Percentiles rank a stretch among this genome's conserved stretches.
Conservation (phyloP, 129 eudicot genomes). For the Heracleum sosnowskyi region DNA sequence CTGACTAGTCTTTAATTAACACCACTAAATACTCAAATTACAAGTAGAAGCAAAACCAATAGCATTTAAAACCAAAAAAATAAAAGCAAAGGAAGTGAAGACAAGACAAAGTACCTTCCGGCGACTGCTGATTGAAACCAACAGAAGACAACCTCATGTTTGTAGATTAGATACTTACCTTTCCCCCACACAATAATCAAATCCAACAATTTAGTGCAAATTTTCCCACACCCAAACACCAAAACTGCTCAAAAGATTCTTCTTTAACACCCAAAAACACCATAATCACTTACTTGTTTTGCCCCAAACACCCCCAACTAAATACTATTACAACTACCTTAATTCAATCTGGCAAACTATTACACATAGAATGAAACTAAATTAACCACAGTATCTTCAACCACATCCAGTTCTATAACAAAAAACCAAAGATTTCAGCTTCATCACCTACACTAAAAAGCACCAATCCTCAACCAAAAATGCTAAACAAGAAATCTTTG, state of each 20-base stretch:
- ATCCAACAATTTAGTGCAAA: conserved; percentile 25
- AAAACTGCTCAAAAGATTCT: background rate
- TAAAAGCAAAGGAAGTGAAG: conserved; percentile 2
- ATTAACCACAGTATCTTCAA: background rate
- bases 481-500: background rate
- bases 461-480: background rate
- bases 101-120: conserved; percentile 36
- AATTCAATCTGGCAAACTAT: background rate
- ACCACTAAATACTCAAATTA: background rate
- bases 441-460: conserved; percentile 17
- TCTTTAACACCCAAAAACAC: conserved; percentile 10
- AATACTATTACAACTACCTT: conserved; percentile 13
- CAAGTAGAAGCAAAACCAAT: background rate
- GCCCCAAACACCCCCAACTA: conserved; percentile 19
- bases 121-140: conserved; percentile 63
- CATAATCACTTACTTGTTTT: conserved; percentile 9
- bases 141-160: conserved; percentile 54
- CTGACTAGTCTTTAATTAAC: background rate
- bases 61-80: background rate
- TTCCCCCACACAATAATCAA: conserved; percentile 18
- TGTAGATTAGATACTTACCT: conserved; percentile 20
- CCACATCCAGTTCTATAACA: conserved; percentile 27
- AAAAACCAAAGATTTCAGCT: conserved; percentile 13
- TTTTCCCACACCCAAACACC: conserved; percentile 16
- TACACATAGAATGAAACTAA: background rate